Conservation (phyloP, 1,284 basidiomycete species). For the Albatrellus sp. region DNA sequence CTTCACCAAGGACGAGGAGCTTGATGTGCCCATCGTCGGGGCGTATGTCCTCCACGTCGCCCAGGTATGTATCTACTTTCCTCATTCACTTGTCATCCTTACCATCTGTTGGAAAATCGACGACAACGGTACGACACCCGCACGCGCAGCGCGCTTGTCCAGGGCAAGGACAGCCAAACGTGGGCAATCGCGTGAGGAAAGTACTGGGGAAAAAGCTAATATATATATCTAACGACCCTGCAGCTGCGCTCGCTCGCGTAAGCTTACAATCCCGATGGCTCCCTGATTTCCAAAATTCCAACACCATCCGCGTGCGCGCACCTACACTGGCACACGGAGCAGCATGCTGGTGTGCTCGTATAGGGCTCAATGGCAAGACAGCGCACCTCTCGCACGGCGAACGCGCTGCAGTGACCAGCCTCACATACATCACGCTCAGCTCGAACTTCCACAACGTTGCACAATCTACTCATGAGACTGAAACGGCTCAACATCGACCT, state of each 20-base stretch:
- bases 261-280: too few species aligned
- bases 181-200: too few species aligned
- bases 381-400: slow-evolving; percentile 66
- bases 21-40: slow-evolving; percentile 47
- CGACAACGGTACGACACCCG: too few species aligned
- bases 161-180: too few species aligned
- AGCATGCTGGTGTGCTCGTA: slow-evolving; percentile 62
- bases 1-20: slow-evolving; percentile 51
- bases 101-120: too few species aligned
- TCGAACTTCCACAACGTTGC: slow-evolving; percentile 76
- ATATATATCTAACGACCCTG: too few species aligned
- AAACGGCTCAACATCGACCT: slow-evolving; percentile 72
- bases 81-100: slow-evolving; percentile 4
- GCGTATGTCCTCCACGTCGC: slow-evolving; percentile 59
- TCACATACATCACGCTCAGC: slow-evolving; percentile 67
- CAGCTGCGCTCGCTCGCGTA: too few species aligned
- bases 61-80: slow-evolving; percentile 24
- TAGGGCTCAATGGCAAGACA: slow-evolving; percentile 71
- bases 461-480: slow-evolving; percentile 68
- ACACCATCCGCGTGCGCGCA: too few species aligned
- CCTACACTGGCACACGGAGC: slow-evolving; percentile 26
- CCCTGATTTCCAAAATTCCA: too few species aligned
- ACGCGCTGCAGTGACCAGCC: slow-evolving; percentile 48
- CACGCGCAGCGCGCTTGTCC: too few species aligned
- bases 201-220: too few species aligned